phyloP scores from a whole-genome alignment of 495 filamentous ascomycete species.

The Aspergillus diversus region DNA sequence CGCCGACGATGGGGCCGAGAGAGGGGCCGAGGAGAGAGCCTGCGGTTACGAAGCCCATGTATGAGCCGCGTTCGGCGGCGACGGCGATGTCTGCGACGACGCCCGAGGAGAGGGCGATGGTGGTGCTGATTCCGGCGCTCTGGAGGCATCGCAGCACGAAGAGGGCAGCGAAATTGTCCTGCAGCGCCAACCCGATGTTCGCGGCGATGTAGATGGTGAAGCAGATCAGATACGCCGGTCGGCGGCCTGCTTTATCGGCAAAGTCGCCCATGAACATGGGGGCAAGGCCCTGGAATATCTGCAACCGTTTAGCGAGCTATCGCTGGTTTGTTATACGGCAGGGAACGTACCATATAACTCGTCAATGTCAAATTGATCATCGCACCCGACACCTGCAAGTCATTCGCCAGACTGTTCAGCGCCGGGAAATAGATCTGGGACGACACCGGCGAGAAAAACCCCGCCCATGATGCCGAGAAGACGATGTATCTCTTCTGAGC shows the following conservation, averaged over 20 bases:
- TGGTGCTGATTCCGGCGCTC: slow-evolving; percentile 52
- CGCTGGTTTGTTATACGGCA: background rate
- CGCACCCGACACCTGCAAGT: slow-evolving; percentile 40
- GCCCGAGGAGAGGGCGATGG: slow-evolving; percentile 43
- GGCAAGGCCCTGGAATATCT: slow-evolving; percentile 52
- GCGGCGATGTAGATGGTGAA: slow-evolving; percentile 52
- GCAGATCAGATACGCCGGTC: slow-evolving; percentile 51
- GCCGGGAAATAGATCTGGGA: slow-evolving; percentile 55
- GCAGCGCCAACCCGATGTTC: slow-evolving; percentile 54
- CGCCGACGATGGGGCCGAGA: slow-evolving; percentile 66
- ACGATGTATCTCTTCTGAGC: slow-evolving; percentile 21
- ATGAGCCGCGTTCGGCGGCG: slow-evolving; percentile 45
- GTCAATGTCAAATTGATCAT: slow-evolving; percentile 57
- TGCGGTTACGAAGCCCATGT: slow-evolving; percentile 42
- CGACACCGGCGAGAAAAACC: slow-evolving; percentile 45
- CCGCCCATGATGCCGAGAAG: slow-evolving; percentile 36
- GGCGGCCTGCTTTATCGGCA: slow-evolving; percentile 50
- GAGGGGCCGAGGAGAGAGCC: slow-evolving; percentile 50
- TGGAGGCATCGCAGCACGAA: slow-evolving; percentile 54
- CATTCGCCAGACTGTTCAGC: slow-evolving; percentile 43
- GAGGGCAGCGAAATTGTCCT: slow-evolving; percentile 50
- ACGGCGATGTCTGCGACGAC: slow-evolving; percentile 48
- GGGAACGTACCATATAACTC: slow-evolving; percentile 45
- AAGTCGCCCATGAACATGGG: slow-evolving; percentile 54
- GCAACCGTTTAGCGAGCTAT: background rate